Conservation (phyloP, 768 basidiomycete species). For the Rhodotorula babjevae region DNA sequence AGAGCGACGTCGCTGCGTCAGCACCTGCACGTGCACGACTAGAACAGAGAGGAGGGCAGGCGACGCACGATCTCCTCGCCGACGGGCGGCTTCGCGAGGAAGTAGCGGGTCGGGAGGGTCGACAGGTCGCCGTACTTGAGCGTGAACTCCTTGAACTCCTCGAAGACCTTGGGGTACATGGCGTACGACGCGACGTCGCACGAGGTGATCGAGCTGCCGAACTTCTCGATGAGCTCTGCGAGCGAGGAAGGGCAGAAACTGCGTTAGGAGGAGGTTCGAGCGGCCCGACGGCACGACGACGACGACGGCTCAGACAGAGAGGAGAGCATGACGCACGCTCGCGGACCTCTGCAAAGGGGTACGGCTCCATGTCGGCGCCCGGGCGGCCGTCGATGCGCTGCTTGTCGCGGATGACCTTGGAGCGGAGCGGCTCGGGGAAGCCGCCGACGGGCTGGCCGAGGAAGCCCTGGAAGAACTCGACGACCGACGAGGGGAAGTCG, state of each 20-base stretch:
- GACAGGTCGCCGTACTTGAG: constrained; percentile 67
- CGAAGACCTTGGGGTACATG: constrained; percentile 98
- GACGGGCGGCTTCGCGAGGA: constrained; percentile 82
- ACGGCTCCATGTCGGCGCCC: constrained; percentile 74
- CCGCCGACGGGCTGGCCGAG: constrained; percentile 93
- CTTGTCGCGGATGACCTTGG: constrained; percentile 85
- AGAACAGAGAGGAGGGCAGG: no score
- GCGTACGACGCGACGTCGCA: constrained; percentile 88
- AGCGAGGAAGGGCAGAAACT: no score
- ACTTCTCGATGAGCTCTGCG: constrained; percentile 68
- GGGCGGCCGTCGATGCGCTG: constrained; percentile 90
- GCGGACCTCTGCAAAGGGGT: constrained; percentile 92
- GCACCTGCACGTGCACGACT: no score
- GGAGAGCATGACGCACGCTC: constrained; percentile 12
- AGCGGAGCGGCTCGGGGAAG: constrained; percentile 94
- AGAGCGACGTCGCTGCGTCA: no score
- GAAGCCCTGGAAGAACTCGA: constrained; percentile 98
- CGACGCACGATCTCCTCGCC: constrained; percentile 73
- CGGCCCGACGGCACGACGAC: neutral
- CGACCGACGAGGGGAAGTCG: constrained; percentile 78
- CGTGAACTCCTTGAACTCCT: constrained; percentile 81
- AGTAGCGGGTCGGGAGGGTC: constrained; percentile 83
- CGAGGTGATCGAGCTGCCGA: constrained; percentile 90
- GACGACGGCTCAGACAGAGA: no score
- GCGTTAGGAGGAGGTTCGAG: neutral